Evolutionary conservation across 768 basidiomycete genomes (phyloP), one percentile per base, ranked within the genome.

Genomic region (Kwoniella sp.): DNA sequence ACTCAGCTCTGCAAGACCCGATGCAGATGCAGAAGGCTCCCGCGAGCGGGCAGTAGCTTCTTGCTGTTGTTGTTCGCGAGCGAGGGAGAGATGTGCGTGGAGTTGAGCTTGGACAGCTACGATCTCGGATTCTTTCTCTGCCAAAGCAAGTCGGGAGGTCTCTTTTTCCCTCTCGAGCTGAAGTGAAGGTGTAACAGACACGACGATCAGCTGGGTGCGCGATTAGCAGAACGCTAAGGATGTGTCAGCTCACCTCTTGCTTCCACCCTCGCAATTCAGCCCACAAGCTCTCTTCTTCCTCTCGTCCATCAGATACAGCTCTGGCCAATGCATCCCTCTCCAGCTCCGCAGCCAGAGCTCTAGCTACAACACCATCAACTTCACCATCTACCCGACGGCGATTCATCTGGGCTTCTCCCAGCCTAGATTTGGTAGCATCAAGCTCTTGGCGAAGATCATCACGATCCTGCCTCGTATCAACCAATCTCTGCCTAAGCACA

Each of bases 271-370:
- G 26, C 8, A 58, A n/a, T 22, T 54, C 57, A 46, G 44, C 25
- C 22, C 27, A 55, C 47, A 36, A 24, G 17, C 49, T 48, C 48
- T 46, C 36, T 44, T 48, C 30, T 21, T 15, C 26, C 15, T 30
- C 22, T 33, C 27, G 44, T 25, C 24, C 46, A 51, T 64, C 62
- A 12, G 19, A 24, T 22, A 70, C n/a, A 24, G 37, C 55, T 33
- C 40, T 58, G 1, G 58, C 63, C 58, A 63, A 22, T 17, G 55
- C 63, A 51, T 67, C 59, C 21, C 69, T 46, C 49, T 64, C 63
- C 21, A 49, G 19, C 47, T 58, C 55, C 15, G 60, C 50, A 2
- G 64, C 68, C 27, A 62, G n/a, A 19, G 46, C 55, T 12, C 48
- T 30, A 17, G 60, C 60, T 19, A 59, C 44, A 44, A 46, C 27